Evolutionary conservation across 2,329 filamentous ascomycete genomes (phyloP).

Genomic region (Grosmannia serpens): DNA sequence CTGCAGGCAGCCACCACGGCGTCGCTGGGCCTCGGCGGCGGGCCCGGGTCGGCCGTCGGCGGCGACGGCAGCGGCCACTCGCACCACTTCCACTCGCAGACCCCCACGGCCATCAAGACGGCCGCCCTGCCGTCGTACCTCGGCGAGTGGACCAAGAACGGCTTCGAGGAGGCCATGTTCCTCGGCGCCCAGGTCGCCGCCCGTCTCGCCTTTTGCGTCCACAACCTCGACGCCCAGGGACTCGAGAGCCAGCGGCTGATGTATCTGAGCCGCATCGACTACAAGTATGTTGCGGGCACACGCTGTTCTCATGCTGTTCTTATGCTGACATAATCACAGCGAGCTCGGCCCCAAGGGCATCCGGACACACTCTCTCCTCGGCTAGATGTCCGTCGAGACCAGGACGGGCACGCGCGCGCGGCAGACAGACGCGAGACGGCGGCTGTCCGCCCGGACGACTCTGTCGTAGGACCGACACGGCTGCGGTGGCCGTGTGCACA

Average conservation of each 20-base stretch:
- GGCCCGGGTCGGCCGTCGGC: conserved; percentile 26
- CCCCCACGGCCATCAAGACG: conserved; percentile 73
- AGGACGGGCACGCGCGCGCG: neutral
- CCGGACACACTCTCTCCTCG: conserved; percentile 41
- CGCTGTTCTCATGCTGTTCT: neutral
- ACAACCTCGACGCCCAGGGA: conserved; percentile 42
- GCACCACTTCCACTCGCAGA: conserved; percentile 52
- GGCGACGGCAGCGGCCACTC: conserved; percentile 24
- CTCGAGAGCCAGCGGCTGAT: conserved; percentile 42
- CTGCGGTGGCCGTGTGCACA: too few relatives aligned
- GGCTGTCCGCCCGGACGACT: neutral
- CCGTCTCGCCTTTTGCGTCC: conserved; percentile 44
- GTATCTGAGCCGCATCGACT: conserved; percentile 47
- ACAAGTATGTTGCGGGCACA: conserved; percentile 37
- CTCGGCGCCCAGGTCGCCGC: conserved; percentile 80
- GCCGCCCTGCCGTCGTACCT: conserved; percentile 74
- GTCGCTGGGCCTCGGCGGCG: conserved; percentile 26
- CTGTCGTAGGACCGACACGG: too few relatives aligned
- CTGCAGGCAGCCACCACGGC: conserved; percentile 48
- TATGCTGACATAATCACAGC: conserved; percentile 19
- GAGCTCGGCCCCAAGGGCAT: conserved; percentile 44
- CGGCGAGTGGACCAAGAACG: conserved; percentile 76
- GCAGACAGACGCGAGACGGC: neutral
- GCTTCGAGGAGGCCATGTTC: conserved; percentile 73
- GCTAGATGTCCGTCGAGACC: conserved; percentile 16